Evolutionary conservation across 1,139 yeast genomes (phyloP).

Genomic region (Yamadazyma songkhlaensis): DNA sequence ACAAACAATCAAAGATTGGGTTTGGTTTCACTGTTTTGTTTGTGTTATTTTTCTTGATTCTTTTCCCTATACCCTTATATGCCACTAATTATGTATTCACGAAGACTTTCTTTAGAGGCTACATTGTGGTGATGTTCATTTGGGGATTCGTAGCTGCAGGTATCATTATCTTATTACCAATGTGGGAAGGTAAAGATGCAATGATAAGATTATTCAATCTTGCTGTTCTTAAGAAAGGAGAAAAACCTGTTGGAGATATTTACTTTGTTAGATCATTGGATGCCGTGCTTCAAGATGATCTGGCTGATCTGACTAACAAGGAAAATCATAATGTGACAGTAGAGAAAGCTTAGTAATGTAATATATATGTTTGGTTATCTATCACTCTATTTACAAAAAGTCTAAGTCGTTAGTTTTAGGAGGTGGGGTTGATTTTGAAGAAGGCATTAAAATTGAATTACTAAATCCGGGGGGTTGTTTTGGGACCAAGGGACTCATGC

Average conservation of each 20-base stretch:
- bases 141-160: conserved; percentile 30
- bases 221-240: conserved; percentile 10
- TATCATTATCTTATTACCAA: conserved; percentile 33
- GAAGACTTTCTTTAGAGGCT: conserved; percentile 30
- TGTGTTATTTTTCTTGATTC: conserved; percentile 20
- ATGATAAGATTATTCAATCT: conserved; percentile 12
- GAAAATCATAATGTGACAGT: not conserved
- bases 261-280: conserved; percentile 13
- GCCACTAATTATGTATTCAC: conserved; percentile 29
- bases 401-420: conserved; percentile 7
- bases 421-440: conserved; percentile 3
- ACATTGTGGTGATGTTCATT: conserved; percentile 29
- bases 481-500: conserved; percentile 6
- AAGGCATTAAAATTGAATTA: conserved; percentile 11
- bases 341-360: not conserved
- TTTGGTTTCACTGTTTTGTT: conserved; percentile 13
- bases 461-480: conserved; percentile 15
- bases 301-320: not conserved
- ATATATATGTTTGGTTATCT: not conserved
- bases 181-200: conserved; percentile 29
- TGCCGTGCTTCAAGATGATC: not conserved
- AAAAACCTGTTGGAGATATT: conserved; percentile 14
- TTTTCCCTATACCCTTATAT: conserved; percentile 28
- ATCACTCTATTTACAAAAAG: conserved; percentile 6
- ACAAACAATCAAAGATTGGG: conserved; percentile 21